A percentile compares a stretch with the other conserved stretches of the same genome.
phyloP scores from a whole-genome alignment of 2,329 filamentous ascomycete genomes.

The Emergomyces orientalis region DNA sequence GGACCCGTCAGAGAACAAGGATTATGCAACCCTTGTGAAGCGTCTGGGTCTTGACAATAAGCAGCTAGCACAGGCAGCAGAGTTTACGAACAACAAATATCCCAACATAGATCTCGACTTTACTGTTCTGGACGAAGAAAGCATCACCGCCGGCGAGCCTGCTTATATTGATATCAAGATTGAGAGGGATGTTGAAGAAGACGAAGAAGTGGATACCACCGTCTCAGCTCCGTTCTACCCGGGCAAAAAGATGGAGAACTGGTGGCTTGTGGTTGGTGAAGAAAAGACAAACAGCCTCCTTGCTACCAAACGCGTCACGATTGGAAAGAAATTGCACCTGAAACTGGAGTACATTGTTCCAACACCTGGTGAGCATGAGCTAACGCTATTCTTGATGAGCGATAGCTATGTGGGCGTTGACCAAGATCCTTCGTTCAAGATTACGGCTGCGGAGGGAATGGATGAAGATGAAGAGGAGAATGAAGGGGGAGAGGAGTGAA shows the following conservation, averaged over 20 bases:
- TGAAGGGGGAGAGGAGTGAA: slow-evolving; percentile 42
- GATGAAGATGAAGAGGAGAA: slow-evolving; percentile 87
- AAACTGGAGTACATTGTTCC: slow-evolving; percentile 83
- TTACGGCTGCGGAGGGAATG: slow-evolving; percentile 83
- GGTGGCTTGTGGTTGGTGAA: slow-evolving; percentile 95
- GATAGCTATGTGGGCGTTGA: slow-evolving; percentile 96
- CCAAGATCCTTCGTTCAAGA: slow-evolving; percentile 81
- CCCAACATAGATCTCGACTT: slow-evolving; percentile 90
- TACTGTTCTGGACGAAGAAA: slow-evolving; percentile 69
- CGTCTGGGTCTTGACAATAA: slow-evolving; percentile 67
- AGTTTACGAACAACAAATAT: slow-evolving; percentile 93
- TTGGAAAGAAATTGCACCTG: slow-evolving; percentile 66
- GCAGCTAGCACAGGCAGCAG: slow-evolving; percentile 79
- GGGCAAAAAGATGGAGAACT: slow-evolving; percentile 85
- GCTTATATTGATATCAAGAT: slow-evolving; percentile 77
- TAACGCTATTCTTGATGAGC: slow-evolving; percentile 92
- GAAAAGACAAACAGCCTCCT: slow-evolving; percentile 79
- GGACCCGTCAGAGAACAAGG: slow-evolving; percentile 84
- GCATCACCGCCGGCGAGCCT: slow-evolving; percentile 69
- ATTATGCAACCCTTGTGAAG: slow-evolving; percentile 69
- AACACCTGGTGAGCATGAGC: slow-evolving; percentile 70
- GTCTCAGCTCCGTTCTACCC: slow-evolving; percentile 97
- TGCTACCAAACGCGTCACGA: slow-evolving; percentile 88
- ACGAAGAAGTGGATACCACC: slow-evolving; percentile 65
- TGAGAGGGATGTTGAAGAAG: slow-evolving; percentile 67